Evolutionary conservation across 345 rosid species (phyloP).

Genomic region (Lepidium sativum): DNA sequence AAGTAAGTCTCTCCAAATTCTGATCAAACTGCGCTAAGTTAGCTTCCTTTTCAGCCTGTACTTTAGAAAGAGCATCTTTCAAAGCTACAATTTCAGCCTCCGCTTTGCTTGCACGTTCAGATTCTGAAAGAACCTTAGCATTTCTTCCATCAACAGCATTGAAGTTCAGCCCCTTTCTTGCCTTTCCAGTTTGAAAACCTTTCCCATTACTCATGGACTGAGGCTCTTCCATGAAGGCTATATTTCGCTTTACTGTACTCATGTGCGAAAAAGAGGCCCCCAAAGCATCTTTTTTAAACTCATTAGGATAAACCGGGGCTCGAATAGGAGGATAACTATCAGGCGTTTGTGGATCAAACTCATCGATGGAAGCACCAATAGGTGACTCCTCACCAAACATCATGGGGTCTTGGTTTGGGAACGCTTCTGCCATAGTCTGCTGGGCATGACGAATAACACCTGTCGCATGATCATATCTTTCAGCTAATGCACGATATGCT

Average conservation of each 20-base stretch:
- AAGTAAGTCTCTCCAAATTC: slow-evolving; percentile 61
- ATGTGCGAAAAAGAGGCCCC: slow-evolving; percentile 42
- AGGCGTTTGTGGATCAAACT: slow-evolving; percentile 69
- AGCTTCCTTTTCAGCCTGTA: slow-evolving; percentile 90
- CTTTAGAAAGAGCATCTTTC: slow-evolving; percentile 67
- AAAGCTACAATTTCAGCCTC: slow-evolving; percentile 69
- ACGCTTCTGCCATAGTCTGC: slow-evolving; percentile 83
- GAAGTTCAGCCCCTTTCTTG: slow-evolving; percentile 71
- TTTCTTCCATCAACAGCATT: slow-evolving; percentile 40
- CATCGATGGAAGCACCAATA: slow-evolving; percentile 30
- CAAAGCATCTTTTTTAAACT: slow-evolving; percentile 51
- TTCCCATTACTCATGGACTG: slow-evolving; percentile 38
- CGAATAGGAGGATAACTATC: slow-evolving; percentile 44
- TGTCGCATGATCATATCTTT: slow-evolving; percentile 95
- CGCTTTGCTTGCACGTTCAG: slow-evolving; percentile 53
- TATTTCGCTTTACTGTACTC: slow-evolving; percentile 44
- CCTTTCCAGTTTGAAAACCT: slow-evolving; percentile 46
- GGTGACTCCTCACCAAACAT: slow-evolving; percentile 59
- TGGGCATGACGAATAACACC: slow-evolving; percentile 92
- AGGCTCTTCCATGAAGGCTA: slow-evolving; percentile 58
- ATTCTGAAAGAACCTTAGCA: slow-evolving; percentile 42
- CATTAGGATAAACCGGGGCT: slow-evolving; percentile 46
- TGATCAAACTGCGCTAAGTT: slow-evolving; percentile 58
- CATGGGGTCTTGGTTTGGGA: slow-evolving; percentile 80
- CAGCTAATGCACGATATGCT: slow-evolving; percentile 96